Percentiles rank a stretch among this genome's conserved stretches.
Conservation (phyloP, 2,329 filamentous ascomycete genomes). For the Microsporum ferrugineum region DNA sequence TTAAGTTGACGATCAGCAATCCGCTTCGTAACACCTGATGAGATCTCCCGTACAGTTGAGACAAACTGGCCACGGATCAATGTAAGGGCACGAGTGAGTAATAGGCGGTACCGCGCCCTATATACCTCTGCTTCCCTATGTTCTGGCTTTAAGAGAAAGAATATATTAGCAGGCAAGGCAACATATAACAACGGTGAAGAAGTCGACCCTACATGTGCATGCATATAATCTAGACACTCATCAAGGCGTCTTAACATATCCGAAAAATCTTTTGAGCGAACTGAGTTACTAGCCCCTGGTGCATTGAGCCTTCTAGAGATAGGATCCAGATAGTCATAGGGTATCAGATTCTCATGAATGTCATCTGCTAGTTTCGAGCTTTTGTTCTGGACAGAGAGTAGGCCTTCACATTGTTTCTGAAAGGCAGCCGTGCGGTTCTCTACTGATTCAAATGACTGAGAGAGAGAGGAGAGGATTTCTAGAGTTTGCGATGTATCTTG, state of each 20-base stretch:
- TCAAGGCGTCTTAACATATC: conserved; percentile 83
- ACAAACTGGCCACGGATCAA: conserved; percentile 57
- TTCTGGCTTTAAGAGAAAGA: conserved; percentile 44
- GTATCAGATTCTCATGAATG: conserved; percentile 80
- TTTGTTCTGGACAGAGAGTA: conserved; percentile 69
- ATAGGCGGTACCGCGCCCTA: conserved; percentile 70
- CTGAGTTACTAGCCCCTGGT: conserved; percentile 73
- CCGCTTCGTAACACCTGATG: conserved; percentile 50
- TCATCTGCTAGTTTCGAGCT: conserved; percentile 70
- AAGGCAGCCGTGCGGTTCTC: conserved; percentile 88
- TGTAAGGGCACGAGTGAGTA: conserved; percentile 59
- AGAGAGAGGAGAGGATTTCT: conserved; percentile 63
- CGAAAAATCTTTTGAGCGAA: conserved; percentile 71
- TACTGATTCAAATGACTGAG: conserved; percentile 75
- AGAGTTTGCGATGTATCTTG: conserved; percentile 66
- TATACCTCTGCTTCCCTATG: conserved; percentile 85
- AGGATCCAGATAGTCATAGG: conserved; percentile 86
- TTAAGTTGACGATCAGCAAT: conserved; percentile 57
- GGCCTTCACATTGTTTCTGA: conserved; percentile 78
- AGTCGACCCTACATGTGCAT: conserved; percentile 53
- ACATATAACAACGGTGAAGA: conserved; percentile 7
- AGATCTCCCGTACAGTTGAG: conserved; percentile 50
- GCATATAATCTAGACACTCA: conserved; percentile 87
- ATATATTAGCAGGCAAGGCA: conserved; percentile 11
- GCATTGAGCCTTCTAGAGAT: conserved; percentile 85